Conservation (phyloP, 2,329 filamentous ascomycete genomes). For the Trichoderma pleuroti region DNA sequence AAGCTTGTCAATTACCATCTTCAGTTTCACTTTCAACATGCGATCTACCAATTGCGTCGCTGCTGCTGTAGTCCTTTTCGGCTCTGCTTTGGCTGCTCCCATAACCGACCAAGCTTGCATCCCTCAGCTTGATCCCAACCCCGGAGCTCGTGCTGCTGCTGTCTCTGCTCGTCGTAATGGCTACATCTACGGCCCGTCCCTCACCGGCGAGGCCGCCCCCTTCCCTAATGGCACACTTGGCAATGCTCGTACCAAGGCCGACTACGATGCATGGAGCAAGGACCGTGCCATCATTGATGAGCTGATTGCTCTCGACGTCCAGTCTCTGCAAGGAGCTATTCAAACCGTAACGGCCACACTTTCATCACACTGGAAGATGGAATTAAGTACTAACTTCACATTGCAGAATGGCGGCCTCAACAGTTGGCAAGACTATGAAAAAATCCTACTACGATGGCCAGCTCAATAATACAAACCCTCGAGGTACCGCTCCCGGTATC, state of each 20-base stretch:
- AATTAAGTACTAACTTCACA: not conserved
- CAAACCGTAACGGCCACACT: not conserved
- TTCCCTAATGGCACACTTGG: slow-evolving; percentile 24
- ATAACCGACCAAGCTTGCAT: slow-evolving; percentile 6
- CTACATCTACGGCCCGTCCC: slow-evolving; percentile 23
- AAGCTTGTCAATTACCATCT: not conserved
- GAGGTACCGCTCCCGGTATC: slow-evolving; percentile 30
- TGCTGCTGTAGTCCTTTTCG: not conserved
- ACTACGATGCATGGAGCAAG: slow-evolving; percentile 20
- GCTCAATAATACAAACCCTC: slow-evolving; percentile 38
- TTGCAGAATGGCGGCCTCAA: not conserved
- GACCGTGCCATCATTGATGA: slow-evolving; percentile 21
- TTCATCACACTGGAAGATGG: not conserved
- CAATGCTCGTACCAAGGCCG: slow-evolving; percentile 18
- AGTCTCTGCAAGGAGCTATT: not conserved
- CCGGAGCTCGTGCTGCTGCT: slow-evolving; percentile 7
- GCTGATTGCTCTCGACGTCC: slow-evolving; percentile 1
- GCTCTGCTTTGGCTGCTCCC: not conserved
- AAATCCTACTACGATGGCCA: slow-evolving; percentile 38
- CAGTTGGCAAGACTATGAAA: not conserved
- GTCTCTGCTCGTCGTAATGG: slow-evolving; percentile 14
- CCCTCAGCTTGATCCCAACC: slow-evolving; percentile 21
- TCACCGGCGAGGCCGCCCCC: slow-evolving; percentile 23
- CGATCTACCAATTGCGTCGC: not conserved
- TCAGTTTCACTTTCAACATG: not conserved